Base-by-base conservation (phyloP, 345 rosid species). In the Eutrema yunnanense region DNA sequence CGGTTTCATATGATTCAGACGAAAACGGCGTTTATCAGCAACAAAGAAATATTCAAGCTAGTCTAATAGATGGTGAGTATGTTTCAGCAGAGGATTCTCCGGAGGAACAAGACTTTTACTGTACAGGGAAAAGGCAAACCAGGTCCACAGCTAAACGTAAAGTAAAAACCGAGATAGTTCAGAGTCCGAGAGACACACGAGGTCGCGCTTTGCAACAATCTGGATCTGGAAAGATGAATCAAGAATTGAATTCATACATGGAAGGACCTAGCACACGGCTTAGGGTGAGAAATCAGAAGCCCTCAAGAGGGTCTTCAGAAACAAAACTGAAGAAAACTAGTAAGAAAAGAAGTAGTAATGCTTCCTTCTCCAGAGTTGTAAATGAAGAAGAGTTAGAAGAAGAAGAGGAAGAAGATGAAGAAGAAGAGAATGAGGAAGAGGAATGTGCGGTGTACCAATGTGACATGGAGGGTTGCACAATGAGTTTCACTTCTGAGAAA, bases 401-500 rank as follows among this genome's bases (percentile, higher is more conserved):
- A 22, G 83, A 22, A 22, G 26, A 22, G 26, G 26, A 22, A 22
- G 32, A 30, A 3, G 32, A 75, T 34, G 85, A 79, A 40, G 53
- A 52, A 67, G 91, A 81, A 43, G 51, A 47, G 14, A 81, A 79
- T 52, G 83, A 76, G n/a, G 91, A 87, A 52, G 85, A 75, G 59
- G 84, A 79, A 62, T 11, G 80, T 13, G 8, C 62, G 4, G 67
- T 41, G 4, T 81, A 84, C 81, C 81, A 77, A 69, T 95, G 99
- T 78, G 96, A 95, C 68, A 76, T 95, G 56, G 99, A 95, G 41
- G 99, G 97, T 14, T 95, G 99, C 82, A 75, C 78, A 30, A 95
- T 95, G 99, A 81, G 92, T 75, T 95, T 95, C 58, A 68, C 78
- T 53, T 51, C 90, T 3, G 89, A 81, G 75, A 93, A 86, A 74